Conservation (phyloP, 371 early-diverging fungal species). For the Encephalitozoon intestinalis region DNA sequence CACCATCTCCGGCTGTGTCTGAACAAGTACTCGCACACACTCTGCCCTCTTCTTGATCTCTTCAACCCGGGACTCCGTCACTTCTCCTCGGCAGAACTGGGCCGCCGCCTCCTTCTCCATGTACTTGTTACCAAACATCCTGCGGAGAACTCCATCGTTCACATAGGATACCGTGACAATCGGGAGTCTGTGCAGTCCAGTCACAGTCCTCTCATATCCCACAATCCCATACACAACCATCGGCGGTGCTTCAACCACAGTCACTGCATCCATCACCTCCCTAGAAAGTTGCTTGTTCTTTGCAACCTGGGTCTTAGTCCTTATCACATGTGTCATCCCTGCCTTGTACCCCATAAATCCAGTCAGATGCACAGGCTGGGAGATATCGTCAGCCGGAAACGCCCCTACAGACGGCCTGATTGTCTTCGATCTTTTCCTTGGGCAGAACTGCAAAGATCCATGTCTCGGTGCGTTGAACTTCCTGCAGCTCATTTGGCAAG, state of each 20-base stretch:
- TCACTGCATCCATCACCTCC: conserved; percentile 98
- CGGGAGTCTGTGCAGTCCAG: conserved; percentile 86
- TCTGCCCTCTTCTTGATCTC: conserved; percentile 95
- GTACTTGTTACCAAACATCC: conserved; percentile 99
- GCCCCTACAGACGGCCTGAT: conserved; percentile 90
- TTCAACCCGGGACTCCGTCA: conserved; percentile 74
- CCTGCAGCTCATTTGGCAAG: conserved; percentile 61
- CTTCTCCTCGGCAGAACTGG: conserved; percentile 76
- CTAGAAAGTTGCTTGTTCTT: conserved; percentile 59
- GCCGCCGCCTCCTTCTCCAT: conserved; percentile 91
- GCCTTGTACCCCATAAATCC: conserved; percentile 99
- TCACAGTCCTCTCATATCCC: conserved; percentile 95
- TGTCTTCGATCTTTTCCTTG: conserved; percentile 85
- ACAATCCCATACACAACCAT: conserved; percentile 95
- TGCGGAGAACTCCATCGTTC: conserved; percentile 85
- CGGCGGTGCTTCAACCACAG: conserved; percentile 93
- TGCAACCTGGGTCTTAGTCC: conserved; percentile 77
- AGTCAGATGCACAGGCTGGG: conserved; percentile 88
- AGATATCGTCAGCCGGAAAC: conserved; percentile 91
- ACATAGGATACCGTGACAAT: conserved; percentile 98
- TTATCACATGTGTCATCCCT: conserved; percentile 98
- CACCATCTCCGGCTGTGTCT: conserved; percentile 89
- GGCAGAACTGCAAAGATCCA: conserved; percentile 95
- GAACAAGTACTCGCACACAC: conserved; percentile 90
- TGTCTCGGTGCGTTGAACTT: conserved; percentile 79